These are phyloP conservation scores for Geranomyces michiganensis DNA, from an alignment of 192 early-diverging fungal species.

Conservation along the genomic window DNA sequence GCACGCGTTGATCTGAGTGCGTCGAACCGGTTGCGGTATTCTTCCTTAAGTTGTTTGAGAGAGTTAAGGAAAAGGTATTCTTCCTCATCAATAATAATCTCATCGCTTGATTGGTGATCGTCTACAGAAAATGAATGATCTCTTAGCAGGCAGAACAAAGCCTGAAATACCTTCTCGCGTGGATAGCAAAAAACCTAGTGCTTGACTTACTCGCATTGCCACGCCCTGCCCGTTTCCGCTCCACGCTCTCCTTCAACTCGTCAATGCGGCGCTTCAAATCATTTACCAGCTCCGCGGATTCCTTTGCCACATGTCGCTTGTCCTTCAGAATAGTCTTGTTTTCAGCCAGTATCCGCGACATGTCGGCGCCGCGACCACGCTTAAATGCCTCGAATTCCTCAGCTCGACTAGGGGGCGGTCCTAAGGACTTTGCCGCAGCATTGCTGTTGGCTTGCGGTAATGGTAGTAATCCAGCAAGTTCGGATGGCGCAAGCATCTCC, in stretches of 20 bases:
- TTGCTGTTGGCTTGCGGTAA: not conserved
- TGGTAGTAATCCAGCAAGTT: not conserved
- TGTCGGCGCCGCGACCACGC: slow-evolving; percentile 52
- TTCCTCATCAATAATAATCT: slow-evolving; percentile 59
- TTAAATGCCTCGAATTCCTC: slow-evolving; percentile 69
- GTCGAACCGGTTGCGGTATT: slow-evolving; percentile 51
- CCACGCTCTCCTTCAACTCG: slow-evolving; percentile 41
- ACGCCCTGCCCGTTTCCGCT: slow-evolving; percentile 31
- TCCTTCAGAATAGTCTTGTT: slow-evolving; percentile 64
- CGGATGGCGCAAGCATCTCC: slow-evolving; percentile 3
- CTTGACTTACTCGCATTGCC: slow-evolving; percentile 20
- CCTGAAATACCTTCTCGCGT: not conserved
- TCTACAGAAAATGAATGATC: not conserved
- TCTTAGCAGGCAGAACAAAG: slow-evolving; percentile 2
- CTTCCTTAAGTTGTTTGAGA: slow-evolving; percentile 48
- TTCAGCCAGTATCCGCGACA: slow-evolving; percentile 56
- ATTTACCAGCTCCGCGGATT: slow-evolving; percentile 49
- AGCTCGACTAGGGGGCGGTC: slow-evolving; percentile 40
- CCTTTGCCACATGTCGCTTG: slow-evolving; percentile 52
- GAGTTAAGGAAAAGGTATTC: slow-evolving; percentile 49
- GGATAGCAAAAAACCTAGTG: too few species aligned
- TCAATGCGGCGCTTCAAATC: slow-evolving; percentile 54
- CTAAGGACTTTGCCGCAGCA: slow-evolving; percentile 3
- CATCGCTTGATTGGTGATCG: slow-evolving; percentile 11
- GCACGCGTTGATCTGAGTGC: slow-evolving; percentile 35